A percentile compares a stretch with the other conserved stretches of the same genome.
These are phyloP conservation scores for Talaromyces sp. DNA, from an alignment of 2,329 filamentous ascomycete genomes.

Conservation along the genomic window DNA sequence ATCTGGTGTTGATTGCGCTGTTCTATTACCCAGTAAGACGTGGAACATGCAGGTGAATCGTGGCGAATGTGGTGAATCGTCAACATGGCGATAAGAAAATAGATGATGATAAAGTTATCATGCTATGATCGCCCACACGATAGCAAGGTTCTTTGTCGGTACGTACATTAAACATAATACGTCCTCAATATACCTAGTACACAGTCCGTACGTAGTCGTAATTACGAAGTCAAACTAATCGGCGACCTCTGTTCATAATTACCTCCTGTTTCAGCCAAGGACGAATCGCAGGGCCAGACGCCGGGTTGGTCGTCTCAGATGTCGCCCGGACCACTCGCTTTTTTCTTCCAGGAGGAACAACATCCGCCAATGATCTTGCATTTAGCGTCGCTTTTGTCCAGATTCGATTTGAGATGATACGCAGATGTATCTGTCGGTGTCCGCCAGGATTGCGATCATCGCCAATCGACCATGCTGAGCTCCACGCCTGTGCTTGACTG, in stretches of 20 bases:
- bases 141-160: neutral
- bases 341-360: neutral
- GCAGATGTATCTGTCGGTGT: neutral
- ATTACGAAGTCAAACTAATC: neutral
- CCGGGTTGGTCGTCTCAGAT: slow-evolving; percentile 10
- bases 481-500: neutral
- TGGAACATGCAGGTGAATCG: neutral
- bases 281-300: neutral
- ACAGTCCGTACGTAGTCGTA: neutral
- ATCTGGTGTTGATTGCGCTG: neutral
- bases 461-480: neutral
- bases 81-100: neutral
- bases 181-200: no score
- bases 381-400: neutral
- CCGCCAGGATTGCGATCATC: neutral
- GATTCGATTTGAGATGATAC: neutral
- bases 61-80: neutral
- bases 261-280: slow-evolving; percentile 13
- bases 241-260: neutral
- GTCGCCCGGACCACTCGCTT: slow-evolving; percentile 3
- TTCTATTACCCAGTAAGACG: neutral
- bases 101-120: neutral
- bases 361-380: neutral
- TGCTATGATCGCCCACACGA: slow-evolving; percentile 4
- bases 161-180: no score